Evolutionary conservation across 768 basidiomycete genomes (phyloP).

Genomic region (Pleurotus cornucopiae): DNA sequence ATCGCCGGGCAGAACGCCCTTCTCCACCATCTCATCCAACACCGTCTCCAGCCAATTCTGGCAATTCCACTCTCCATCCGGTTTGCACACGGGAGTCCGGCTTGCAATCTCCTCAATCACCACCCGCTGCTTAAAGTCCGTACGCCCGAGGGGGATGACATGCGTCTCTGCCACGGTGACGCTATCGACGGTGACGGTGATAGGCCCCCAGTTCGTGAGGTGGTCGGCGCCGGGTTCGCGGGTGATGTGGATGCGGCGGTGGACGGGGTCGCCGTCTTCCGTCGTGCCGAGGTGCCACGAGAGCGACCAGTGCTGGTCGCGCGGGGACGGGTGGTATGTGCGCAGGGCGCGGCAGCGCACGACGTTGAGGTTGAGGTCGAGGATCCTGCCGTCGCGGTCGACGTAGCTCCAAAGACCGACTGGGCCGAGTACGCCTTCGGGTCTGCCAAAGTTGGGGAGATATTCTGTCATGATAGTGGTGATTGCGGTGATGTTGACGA

Average conservation of each 20-base stretch:
- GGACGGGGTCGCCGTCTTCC: slow-evolving; percentile 12
- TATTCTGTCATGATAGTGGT: slow-evolving; percentile 1
- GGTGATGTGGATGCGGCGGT: slow-evolving; percentile 17
- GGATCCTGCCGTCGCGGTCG: neutral
- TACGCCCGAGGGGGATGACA: slow-evolving; percentile 10
- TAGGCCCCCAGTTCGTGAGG: slow-evolving; percentile 24
- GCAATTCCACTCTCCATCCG: slow-evolving; percentile 25
- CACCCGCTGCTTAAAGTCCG: slow-evolving; percentile 14
- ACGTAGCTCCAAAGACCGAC: slow-evolving; percentile 6
- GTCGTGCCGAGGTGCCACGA: slow-evolving; percentile 17
- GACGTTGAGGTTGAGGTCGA: slow-evolving; percentile 6
- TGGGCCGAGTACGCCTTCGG: neutral
- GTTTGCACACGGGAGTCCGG: slow-evolving; percentile 15
- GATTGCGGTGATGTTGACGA: neutral
- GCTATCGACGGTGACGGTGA: slow-evolving; percentile 14
- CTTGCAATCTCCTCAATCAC: slow-evolving; percentile 19
- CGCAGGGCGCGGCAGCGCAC: slow-evolving; percentile 6
- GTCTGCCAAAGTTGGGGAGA: slow-evolving; percentile 3
- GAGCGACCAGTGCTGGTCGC: slow-evolving; percentile 15
- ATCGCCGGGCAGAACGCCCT: neutral
- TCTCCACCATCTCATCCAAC: slow-evolving; percentile 1
- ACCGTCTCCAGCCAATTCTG: slow-evolving; percentile 22
- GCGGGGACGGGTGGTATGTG: neutral
- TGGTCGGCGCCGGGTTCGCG: slow-evolving; percentile 15
- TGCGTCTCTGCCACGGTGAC: slow-evolving; percentile 3